Evolutionary conservation across 129 eudicot genomes (phyloP).

Genomic region (Artemisia argyi): DNA sequence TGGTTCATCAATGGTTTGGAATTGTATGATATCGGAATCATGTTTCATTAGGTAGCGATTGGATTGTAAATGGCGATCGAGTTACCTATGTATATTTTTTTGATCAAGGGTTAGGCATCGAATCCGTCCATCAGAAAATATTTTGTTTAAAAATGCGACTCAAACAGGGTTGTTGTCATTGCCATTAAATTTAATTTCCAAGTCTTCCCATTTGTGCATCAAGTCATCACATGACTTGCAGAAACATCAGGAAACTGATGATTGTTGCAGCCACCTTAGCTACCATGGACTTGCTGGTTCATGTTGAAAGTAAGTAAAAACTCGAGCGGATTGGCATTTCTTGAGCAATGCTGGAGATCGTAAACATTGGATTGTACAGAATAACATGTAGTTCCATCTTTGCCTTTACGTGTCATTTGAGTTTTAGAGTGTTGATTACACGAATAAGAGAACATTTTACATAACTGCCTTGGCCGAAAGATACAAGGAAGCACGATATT

Average conservation of each 20-base stretch:
- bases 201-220: not conserved
- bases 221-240: too few relatives aligned
- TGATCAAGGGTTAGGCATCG: slow-evolving; percentile 19
- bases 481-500: slow-evolving; percentile 5
- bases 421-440: too few relatives aligned
- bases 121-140: not conserved
- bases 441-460: not conserved
- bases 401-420: too few relatives aligned
- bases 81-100: slow-evolving; percentile 34
- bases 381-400: not conserved
- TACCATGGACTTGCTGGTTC: not conserved
- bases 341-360: not conserved
- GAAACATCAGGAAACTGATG: too few relatives aligned
- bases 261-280: not conserved
- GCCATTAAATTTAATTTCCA: not conserved
- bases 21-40: slow-evolving; percentile 38
- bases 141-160: not conserved
- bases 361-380: not conserved
- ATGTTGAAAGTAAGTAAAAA: too few relatives aligned
- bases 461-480: not conserved
- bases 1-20: slow-evolving; percentile 25
- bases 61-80: slow-evolving; percentile 35
- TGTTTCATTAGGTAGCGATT: slow-evolving; percentile 32
- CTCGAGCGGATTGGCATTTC: not conserved
- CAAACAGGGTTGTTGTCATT: not conserved